Evolutionary conservation across 2,329 filamentous ascomycete genomes (phyloP).

Genomic region (Simplicillium sp.): DNA sequence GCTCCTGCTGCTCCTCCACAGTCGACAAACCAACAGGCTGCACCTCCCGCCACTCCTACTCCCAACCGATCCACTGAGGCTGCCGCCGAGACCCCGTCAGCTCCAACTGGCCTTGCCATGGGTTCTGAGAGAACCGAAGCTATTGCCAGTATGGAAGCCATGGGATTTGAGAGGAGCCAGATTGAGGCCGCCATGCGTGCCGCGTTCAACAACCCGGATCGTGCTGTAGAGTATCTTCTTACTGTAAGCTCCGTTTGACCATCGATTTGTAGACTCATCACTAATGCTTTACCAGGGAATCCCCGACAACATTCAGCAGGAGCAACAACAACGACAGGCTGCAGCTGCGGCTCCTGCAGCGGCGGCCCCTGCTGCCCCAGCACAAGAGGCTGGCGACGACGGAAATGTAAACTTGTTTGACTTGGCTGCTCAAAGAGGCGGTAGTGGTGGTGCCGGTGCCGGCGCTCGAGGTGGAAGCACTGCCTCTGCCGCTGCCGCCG

Average conservation of each 20-base stretch:
- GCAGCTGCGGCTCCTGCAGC: constrained; percentile 31
- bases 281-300: constrained; percentile 58
- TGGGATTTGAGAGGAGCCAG: constrained; percentile 85
- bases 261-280: neutral
- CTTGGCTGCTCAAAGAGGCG: constrained; percentile 66
- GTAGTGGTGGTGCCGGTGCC: constrained; percentile 28
- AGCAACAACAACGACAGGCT: constrained; percentile 45
- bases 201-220: constrained; percentile 93
- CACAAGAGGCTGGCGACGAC: constrained; percentile 44
- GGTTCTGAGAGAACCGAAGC: constrained; percentile 74
- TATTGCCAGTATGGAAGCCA: constrained; percentile 88
- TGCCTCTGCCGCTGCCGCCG: constrained; percentile 13
- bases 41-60: constrained; percentile 40
- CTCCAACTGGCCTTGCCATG: constrained; percentile 62
- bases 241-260: constrained; percentile 49
- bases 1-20: constrained; percentile 32
- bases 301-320: constrained; percentile 70
- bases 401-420: constrained; percentile 84
- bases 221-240: constrained; percentile 91
- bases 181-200: constrained; percentile 94
- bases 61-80: constrained; percentile 37
- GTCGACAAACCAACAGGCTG: constrained; percentile 35
- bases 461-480: constrained; percentile 29
- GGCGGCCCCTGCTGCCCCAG: constrained; percentile 27
- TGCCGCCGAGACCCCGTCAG: constrained; percentile 38